A percentile compares a stretch with the other conserved stretches of the same genome.
These are phyloP conservation scores for Isoetes engelmannii DNA, from an alignment of 83 land plant species.

Conservation along the genomic window DNA sequence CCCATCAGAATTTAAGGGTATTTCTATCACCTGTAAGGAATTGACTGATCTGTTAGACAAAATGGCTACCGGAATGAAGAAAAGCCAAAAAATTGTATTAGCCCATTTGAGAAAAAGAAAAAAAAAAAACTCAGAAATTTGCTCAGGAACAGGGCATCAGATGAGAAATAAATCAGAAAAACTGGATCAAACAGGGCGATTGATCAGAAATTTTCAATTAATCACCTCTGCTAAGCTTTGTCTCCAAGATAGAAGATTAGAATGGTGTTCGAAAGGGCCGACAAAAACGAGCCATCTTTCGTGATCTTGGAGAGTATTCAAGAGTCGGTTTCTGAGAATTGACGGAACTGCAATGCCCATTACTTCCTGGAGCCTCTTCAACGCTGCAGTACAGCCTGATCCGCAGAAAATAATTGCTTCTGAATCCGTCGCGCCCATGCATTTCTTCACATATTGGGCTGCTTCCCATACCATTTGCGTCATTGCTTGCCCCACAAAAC, in stretches of 20 bases:
- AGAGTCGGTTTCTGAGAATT: conserved; percentile 28
- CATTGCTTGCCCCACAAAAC: conserved; percentile 52
- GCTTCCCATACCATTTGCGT: conserved; percentile 44
- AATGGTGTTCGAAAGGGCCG: conserved; percentile 81
- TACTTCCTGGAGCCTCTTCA: conserved; percentile 69
- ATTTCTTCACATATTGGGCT: conserved; percentile 40
- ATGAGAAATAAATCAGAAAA: background rate
- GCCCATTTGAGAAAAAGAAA: no score
- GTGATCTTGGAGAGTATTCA: conserved; percentile 18
- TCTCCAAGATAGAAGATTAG: conserved; percentile 76
- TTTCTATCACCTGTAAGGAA: conserved; percentile 51
- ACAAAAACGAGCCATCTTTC: conserved; percentile 74
- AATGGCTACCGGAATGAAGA: no score
- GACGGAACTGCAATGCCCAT: conserved; percentile 57
- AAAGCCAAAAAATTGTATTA: no score
- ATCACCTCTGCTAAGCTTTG: conserved; percentile 48
- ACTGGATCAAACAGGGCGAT: no score
- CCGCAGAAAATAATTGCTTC: conserved; percentile 71
- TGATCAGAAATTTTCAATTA: background rate
- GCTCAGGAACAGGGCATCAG: background rate
- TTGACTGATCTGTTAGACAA: no score
- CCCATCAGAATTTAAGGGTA: conserved; percentile 44
- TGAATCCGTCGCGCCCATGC: conserved; percentile 41
- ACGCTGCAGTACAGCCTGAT: conserved; percentile 58
- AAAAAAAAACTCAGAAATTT: no score